A percentile compares a stretch with the other conserved stretches of the same genome.
Conservation (phyloP, 2,329 filamentous ascomycete genomes). For the Aspergillus novofumigatus region DNA sequence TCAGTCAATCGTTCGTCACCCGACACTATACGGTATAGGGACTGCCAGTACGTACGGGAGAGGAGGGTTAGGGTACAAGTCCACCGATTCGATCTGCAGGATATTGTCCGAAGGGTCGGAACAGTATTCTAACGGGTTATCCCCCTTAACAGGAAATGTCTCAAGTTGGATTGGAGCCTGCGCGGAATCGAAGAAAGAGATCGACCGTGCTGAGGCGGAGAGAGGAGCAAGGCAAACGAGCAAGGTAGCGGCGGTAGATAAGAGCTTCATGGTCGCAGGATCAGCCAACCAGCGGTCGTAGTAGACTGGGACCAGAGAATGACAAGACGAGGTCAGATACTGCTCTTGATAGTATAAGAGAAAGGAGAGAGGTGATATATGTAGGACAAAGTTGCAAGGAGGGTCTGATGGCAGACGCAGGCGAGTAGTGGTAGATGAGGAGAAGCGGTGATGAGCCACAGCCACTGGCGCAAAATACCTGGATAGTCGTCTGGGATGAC, state of each 20-base stretch:
- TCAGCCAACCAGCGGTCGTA: background rate
- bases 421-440: background rate
- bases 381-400: background rate
- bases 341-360: background rate
- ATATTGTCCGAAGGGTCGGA: constrained; percentile 65
- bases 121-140: constrained; percentile 83
- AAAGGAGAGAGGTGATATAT: background rate
- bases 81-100: constrained; percentile 71
- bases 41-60: constrained; percentile 61
- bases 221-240: constrained; percentile 44
- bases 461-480: background rate
- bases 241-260: constrained; percentile 32
- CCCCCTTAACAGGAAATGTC: constrained; percentile 66
- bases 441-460: background rate
- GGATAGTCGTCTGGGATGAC: background rate
- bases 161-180: constrained; percentile 50
- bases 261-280: constrained; percentile 38
- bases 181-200: constrained; percentile 47
- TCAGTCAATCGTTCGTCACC: constrained; percentile 10
- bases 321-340: background rate
- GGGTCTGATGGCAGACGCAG: background rate
- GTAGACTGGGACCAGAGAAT: background rate
- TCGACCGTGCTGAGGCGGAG: constrained; percentile 40
- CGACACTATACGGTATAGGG: background rate
- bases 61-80: constrained; percentile 82